These are phyloP conservation scores for Vigna reflexopilosa DNA, from an alignment of 306 rosid species.

Conservation along the genomic window DNA sequence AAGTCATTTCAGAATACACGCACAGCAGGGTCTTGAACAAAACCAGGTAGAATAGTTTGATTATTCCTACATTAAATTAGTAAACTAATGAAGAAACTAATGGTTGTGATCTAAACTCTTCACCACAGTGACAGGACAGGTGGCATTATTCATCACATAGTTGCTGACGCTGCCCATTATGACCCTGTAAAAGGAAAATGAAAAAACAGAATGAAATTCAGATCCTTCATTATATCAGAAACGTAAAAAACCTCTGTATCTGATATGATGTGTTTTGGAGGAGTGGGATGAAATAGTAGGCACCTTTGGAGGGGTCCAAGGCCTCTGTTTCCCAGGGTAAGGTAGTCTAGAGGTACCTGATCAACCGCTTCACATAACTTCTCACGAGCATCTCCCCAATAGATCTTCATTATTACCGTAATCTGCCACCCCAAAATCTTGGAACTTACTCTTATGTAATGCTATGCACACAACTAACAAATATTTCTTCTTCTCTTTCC, in stretches of 20 bases:
- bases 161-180: slow-evolving; percentile 93
- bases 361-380: slow-evolving; percentile 56
- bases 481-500: background rate
- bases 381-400: slow-evolving; percentile 61
- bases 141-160: slow-evolving; percentile 70
- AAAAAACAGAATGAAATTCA: background rate
- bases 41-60: background rate
- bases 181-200: slow-evolving; percentile 54
- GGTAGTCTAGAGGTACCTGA: slow-evolving; percentile 57
- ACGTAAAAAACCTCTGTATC: no score
- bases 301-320: slow-evolving; percentile 79
- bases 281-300: background rate
- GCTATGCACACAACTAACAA: background rate
- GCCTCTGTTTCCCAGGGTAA: slow-evolving; percentile 84
- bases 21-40: background rate
- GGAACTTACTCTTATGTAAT: background rate
- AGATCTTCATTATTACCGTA: slow-evolving; percentile 66
- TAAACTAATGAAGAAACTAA: background rate
- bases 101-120: slow-evolving; percentile 45
- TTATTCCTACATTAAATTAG: slow-evolving; percentile 9
- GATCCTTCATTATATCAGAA: background rate
- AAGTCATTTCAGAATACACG: background rate
- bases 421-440: slow-evolving; percentile 53
- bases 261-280: background rate
- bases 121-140: slow-evolving; percentile 83